phyloP scores from a whole-genome alignment of 192 early-diverging fungal species.

The Rhizoclosmatium sp. region DNA sequence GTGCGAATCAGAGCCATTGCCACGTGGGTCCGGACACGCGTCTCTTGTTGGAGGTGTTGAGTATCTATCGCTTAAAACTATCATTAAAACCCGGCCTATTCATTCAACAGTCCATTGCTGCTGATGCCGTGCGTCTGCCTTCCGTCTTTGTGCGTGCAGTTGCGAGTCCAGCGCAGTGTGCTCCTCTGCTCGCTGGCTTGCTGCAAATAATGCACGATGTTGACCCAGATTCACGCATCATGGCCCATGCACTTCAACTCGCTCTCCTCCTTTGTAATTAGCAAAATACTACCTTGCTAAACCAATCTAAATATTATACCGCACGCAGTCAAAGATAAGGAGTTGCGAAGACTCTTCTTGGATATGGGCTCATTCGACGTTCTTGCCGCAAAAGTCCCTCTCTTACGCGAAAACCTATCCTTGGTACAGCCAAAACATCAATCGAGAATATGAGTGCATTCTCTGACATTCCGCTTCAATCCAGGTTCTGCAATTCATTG shows the following conservation, averaged over 20 bases:
- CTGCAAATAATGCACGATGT: conserved; percentile 6
- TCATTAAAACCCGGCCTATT: not conserved
- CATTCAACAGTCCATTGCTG: not conserved
- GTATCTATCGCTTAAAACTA: not conserved
- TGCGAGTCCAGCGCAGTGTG: not conserved
- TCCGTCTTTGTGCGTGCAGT: conserved; percentile 13
- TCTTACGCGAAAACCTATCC: conserved; percentile 16
- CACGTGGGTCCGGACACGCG: conserved; percentile 15
- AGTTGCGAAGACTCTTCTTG: not conserved
- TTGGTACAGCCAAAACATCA: not conserved
- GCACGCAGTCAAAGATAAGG: conserved; percentile 18
- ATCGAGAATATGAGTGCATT: too few relatives aligned
- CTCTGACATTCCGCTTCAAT: too few relatives aligned
- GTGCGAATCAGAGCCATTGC: not conserved
- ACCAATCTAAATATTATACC: not conserved
- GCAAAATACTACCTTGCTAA: not conserved
- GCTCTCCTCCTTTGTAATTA: conserved; percentile 17
- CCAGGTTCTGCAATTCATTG: conserved; percentile 11
- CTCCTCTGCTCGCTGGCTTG: conserved; percentile 1
- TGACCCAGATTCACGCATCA: conserved; percentile 17
- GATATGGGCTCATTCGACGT: conserved; percentile 3
- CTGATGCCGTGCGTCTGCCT: not conserved
- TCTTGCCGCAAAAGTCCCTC: not conserved
- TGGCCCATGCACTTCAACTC: conserved; percentile 13
- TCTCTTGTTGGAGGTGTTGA: not conserved